A percentile compares a stretch with the other conserved stretches of the same genome.
These are phyloP conservation scores for Cystobasidiaceae sp. DNA, from an alignment of 1,284 basidiomycete genomes.

Conservation along the genomic window DNA sequence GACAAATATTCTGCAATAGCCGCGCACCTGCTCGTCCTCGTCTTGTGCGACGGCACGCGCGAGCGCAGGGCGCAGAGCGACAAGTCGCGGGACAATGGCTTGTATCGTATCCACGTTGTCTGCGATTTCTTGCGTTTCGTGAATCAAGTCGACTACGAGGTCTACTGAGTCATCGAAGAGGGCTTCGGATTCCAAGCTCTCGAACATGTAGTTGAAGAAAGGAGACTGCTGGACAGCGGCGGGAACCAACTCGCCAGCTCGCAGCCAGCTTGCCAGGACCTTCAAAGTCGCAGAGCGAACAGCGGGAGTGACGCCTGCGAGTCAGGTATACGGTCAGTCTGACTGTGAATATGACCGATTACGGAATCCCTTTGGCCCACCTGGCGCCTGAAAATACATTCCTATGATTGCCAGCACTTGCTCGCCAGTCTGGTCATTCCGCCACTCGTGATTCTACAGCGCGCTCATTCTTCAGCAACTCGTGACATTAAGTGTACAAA, in stretches of 20 bases:
- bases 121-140: constrained; percentile 96
- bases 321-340: neutral
- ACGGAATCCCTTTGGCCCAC: constrained; percentile 55
- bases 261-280: constrained; percentile 81
- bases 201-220: constrained; percentile 76
- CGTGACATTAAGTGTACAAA: no score
- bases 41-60: constrained; percentile 47
- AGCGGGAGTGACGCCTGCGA: constrained; percentile 67
- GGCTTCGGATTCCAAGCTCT: constrained; percentile 73
- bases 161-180: constrained; percentile 92
- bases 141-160: constrained; percentile 87
- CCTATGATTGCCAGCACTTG: constrained; percentile 72
- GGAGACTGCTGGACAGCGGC: constrained; percentile 66
- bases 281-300: constrained; percentile 85
- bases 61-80: constrained; percentile 64
- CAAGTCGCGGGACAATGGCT: constrained; percentile 74
- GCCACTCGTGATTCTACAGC: constrained; percentile 41
- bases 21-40: constrained; percentile 71
- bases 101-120: constrained; percentile 88
- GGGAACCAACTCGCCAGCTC: constrained; percentile 74
- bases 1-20: constrained; percentile 83
- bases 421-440: constrained; percentile 77
- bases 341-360: neutral
- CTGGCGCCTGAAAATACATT: constrained; percentile 84
- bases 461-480: no score